Percentiles rank a stretch among this genome's conserved stretches.
Evolutionary conservation across 352 stramenopile species (phyloP).

Genomic region (Pythium grandisporangium): DNA sequence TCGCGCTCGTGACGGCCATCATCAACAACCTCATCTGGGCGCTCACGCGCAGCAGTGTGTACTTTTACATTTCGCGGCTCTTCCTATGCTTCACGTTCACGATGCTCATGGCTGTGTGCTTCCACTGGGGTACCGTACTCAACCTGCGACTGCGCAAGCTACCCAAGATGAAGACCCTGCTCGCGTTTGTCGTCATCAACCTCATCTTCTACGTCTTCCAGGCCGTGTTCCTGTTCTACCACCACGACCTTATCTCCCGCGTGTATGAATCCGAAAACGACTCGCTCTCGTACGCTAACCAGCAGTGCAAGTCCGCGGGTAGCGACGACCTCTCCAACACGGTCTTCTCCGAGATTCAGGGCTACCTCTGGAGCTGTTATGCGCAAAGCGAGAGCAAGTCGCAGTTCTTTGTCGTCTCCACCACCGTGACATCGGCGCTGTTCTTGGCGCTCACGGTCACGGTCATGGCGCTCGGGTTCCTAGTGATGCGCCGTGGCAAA

Average conservation of each 20-base stretch:
- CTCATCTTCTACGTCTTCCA: conserved; percentile 77
- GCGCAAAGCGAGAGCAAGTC: conserved; percentile 52
- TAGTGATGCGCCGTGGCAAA: conserved; percentile 82
- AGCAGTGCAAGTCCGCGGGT: conserved; percentile 54
- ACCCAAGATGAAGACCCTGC: conserved; percentile 48
- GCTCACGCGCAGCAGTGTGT: conserved; percentile 48
- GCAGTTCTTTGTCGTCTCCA: conserved; percentile 72
- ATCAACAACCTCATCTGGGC: conserved; percentile 84
- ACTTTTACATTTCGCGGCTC: conserved; percentile 77
- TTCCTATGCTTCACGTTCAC: conserved; percentile 84
- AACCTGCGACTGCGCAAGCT: conserved; percentile 69
- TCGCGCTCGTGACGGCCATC: conserved; percentile 61
- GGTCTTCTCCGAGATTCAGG: conserved; percentile 82
- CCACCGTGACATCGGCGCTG: conserved; percentile 67
- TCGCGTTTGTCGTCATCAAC: conserved; percentile 68
- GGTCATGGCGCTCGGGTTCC: conserved; percentile 74
- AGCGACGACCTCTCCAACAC: conserved; percentile 39
- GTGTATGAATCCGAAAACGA: conserved; percentile 72
- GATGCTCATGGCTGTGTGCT: conserved; percentile 83
- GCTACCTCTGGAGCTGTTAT: conserved; percentile 80
- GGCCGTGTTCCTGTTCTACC: conserved; percentile 53
- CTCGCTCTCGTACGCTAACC: conserved; percentile 58
- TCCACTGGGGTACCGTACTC: conserved; percentile 82
- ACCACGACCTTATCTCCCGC: conserved; percentile 50
- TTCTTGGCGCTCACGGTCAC: conserved; percentile 70